phyloP scores from a whole-genome alignment of 2,329 filamentous ascomycete genomes.

The Trichothecium sympodiale region DNA sequence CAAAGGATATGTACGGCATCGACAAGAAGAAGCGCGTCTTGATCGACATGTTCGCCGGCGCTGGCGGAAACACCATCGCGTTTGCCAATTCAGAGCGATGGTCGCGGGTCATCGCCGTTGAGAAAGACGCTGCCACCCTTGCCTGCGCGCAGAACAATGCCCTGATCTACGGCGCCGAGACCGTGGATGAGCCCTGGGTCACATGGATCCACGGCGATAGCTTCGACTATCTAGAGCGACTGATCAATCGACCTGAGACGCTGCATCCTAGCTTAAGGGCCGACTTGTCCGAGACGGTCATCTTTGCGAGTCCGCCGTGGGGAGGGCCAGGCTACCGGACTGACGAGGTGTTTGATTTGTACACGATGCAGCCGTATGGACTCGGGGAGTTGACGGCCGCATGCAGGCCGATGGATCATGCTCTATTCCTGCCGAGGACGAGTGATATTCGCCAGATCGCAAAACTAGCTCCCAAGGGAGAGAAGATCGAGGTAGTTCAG shows the following conservation, averaged over 20 bases:
- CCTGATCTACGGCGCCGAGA: conserved; percentile 53
- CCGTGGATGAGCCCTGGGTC: conserved; percentile 56
- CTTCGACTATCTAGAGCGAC: conserved; percentile 56
- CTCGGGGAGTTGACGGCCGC: conserved; percentile 50
- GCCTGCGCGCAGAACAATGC: conserved; percentile 92
- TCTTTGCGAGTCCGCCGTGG: conserved; percentile 52
- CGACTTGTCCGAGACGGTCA: conserved; percentile 28
- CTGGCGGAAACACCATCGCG: conserved; percentile 90
- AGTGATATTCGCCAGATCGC: conserved; percentile 75
- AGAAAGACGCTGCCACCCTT: conserved; percentile 69
- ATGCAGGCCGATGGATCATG: conserved; percentile 49
- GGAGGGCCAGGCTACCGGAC: conserved; percentile 45
- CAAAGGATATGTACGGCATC: conserved; percentile 53
- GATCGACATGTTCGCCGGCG: conserved; percentile 84
- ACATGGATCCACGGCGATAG: conserved; percentile 83
- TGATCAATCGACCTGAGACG: conserved; percentile 22
- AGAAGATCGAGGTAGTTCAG: conserved; percentile 66
- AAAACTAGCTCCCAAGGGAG: conserved; percentile 32
- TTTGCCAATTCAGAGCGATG: conserved; percentile 74
- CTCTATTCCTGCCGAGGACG: conserved; percentile 76
- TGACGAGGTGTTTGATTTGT: conserved; percentile 68
- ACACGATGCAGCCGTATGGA: conserved; percentile 80
- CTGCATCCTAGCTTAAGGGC: conserved; percentile 27
- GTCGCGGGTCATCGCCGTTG: conserved; percentile 78
- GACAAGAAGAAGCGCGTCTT: conserved; percentile 51